Evolutionary conservation across 2,329 filamentous ascomycete species (phyloP), one percentile per base, ranked within the genome.

Genomic region (Ceratocystis destructans): DNA sequence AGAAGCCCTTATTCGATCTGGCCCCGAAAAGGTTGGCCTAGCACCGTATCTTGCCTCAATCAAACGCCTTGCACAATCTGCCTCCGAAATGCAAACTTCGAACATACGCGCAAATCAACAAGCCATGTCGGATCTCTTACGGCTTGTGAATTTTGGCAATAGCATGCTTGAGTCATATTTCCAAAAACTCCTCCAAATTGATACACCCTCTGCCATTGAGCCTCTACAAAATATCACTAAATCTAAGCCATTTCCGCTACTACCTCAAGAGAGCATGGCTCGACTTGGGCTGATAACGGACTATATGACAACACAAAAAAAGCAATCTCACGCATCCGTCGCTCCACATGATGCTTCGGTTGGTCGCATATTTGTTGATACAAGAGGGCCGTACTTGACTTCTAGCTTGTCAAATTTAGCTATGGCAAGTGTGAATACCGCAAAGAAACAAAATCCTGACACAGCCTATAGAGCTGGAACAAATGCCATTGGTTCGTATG

Each of bases 161-260:
- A 83, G 84, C 12, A 90, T 95, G 73, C 80, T 99, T 41, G 91
- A 97, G 75, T 85, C 85, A 66, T 83, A 93, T 65, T 96, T 96
- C 73, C 84, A 91, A 69, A 86, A 87, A 68, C 81, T 91, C 64
- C 78, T 99, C 46, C 79, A 82, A 57, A 83, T 82, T 69, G 89
- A 96, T 71, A 90, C 92, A 48, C 87, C 89, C 15, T 83, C 84
- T 63, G 84, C 88, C 2, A 83, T 97, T 62, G 94, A 99, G 73
- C 92, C 94, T 6, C 78, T 99, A 57, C 89, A 96, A 75, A 96
- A 87, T 73, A 87, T 96, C 71, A 96, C 91, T 20, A 97, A 97
- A 76, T 84, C 90, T 78, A 83, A 80, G 73, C 84, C 88, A 0
- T 99, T 97, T 71, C 94, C 94, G 7, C 80, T 87, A 8, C 82